Evolutionary conservation across 2,329 filamentous ascomycete species (phyloP).

Genomic region (Pyrenochaeta sp.): DNA sequence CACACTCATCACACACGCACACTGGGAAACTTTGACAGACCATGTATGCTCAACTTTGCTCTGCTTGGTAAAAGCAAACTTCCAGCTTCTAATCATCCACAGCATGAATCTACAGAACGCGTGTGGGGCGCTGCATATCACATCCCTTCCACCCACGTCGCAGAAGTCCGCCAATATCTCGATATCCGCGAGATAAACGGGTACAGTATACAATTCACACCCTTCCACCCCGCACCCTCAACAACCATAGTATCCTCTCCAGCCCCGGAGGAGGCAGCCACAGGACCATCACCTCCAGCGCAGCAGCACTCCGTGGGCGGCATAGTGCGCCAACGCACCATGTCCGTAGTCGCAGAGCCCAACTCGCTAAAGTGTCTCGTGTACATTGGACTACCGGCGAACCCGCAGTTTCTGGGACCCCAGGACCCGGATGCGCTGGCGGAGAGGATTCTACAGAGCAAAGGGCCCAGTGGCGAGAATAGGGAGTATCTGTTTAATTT

Average conservation of each 20-base stretch:
- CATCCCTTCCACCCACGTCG: constrained; percentile 74
- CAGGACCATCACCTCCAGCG: background rate
- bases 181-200: constrained; percentile 98
- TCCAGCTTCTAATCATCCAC: background rate
- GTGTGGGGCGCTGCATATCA: constrained; percentile 97
- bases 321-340: constrained; percentile 45
- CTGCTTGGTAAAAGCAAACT: background rate
- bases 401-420: constrained; percentile 88
- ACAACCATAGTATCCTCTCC: constrained; percentile 22
- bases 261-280: background rate
- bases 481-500: constrained; percentile 86
- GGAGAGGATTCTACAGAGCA: constrained; percentile 77
- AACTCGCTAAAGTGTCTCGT: constrained; percentile 68
- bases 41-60: constrained; percentile 56
- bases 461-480: constrained; percentile 88
- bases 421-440: constrained; percentile 82
- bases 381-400: constrained; percentile 93
- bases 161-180: constrained; percentile 86
- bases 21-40: constrained; percentile 79
- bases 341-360: background rate
- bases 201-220: constrained; percentile 90
- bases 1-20: constrained; percentile 84
- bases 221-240: constrained; percentile 71
- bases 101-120: constrained; percentile 61
- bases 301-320: constrained; percentile 33